Evolutionary conservation across 495 filamentous ascomycete genomes (phyloP).

Genomic region (Xylaria bambusicola): DNA sequence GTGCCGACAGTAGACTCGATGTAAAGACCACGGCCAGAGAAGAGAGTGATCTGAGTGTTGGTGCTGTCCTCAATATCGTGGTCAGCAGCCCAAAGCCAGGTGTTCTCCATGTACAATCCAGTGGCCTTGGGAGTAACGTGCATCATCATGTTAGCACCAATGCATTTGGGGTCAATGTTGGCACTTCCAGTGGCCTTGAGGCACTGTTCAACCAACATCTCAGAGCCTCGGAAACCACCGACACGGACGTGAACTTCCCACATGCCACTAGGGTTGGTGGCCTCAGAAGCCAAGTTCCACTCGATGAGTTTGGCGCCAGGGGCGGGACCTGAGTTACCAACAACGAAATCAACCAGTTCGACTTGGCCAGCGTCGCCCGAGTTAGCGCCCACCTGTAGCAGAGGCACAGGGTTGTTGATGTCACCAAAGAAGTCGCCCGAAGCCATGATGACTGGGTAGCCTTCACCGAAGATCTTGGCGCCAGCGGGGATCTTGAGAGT

Average conservation of each 20-base stretch:
- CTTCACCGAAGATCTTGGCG: slow-evolving; percentile 75
- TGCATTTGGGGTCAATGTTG: slow-evolving; percentile 56
- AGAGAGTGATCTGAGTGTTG: slow-evolving; percentile 70
- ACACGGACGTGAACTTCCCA: slow-evolving; percentile 90
- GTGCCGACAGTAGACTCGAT: slow-evolving; percentile 58
- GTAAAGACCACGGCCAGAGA: slow-evolving; percentile 65
- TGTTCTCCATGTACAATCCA: slow-evolving; percentile 80
- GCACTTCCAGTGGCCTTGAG: slow-evolving; percentile 60
- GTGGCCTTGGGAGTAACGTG: slow-evolving; percentile 70
- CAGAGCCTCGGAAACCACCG: slow-evolving; percentile 77
- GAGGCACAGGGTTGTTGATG: slow-evolving; percentile 65
- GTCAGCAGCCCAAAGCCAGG: slow-evolving; percentile 91
- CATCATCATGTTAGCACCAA: slow-evolving; percentile 78
- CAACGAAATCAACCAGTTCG: slow-evolving; percentile 79
- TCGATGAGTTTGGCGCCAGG: slow-evolving; percentile 74
- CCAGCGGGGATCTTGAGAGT: slow-evolving; percentile 65
- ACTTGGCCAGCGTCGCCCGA: slow-evolving; percentile 72
- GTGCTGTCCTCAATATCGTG: slow-evolving; percentile 77
- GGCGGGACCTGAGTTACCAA: slow-evolving; percentile 66
- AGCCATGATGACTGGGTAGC: slow-evolving; percentile 85
- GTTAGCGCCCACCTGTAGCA: slow-evolving; percentile 72
- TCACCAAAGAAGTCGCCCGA: slow-evolving; percentile 71
- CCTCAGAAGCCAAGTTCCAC: slow-evolving; percentile 62
- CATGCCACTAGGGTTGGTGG: slow-evolving; percentile 70
- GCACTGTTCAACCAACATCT: slow-evolving; percentile 74